phyloP scores from a whole-genome alignment of 495 filamentous ascomycete genomes.

The Penicillium coprophilum region DNA sequence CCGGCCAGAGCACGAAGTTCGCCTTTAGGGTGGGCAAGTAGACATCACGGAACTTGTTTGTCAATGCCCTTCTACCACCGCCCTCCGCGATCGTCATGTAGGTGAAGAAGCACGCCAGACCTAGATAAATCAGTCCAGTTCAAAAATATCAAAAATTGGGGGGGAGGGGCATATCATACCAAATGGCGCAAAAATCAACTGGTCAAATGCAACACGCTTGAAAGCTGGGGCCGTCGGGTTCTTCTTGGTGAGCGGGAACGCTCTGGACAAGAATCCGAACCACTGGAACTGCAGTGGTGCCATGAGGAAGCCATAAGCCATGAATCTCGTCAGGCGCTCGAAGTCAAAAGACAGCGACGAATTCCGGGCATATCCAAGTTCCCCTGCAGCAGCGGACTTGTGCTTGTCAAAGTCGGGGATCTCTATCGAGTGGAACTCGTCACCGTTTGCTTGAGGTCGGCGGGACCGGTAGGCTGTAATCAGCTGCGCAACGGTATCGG shows the following conservation, averaged over 20 bases:
- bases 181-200: constrained; percentile 91
- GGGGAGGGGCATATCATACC: constrained; percentile 54
- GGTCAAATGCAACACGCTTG: constrained; percentile 89
- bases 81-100: constrained; percentile 97
- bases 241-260: constrained; percentile 81
- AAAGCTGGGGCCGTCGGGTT: constrained; percentile 72
- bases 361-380: constrained; percentile 64
- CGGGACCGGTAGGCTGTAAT: constrained; percentile 79
- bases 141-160: not conserved
- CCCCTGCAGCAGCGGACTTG: constrained; percentile 64
- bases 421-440: constrained; percentile 80
- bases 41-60: constrained; percentile 85
- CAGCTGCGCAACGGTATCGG: constrained; percentile 92
- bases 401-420: constrained; percentile 87
- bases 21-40: constrained; percentile 93
- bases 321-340: constrained; percentile 87
- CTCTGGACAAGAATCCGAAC: constrained; percentile 82
- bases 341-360: constrained; percentile 90
- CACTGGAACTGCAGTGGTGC: constrained; percentile 95
- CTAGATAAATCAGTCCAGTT: constrained; percentile 41
- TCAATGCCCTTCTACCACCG: constrained; percentile 76
- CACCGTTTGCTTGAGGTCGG: constrained; percentile 47
- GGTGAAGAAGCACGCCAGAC: constrained; percentile 85
- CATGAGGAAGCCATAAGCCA: constrained; percentile 94
- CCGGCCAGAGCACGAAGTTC: constrained; percentile 94